A percentile compares a stretch with the other conserved stretches of the same genome.
phyloP scores from a whole-genome alignment of 495 filamentous ascomycete species.

The Hypoxylon subgilvum region DNA sequence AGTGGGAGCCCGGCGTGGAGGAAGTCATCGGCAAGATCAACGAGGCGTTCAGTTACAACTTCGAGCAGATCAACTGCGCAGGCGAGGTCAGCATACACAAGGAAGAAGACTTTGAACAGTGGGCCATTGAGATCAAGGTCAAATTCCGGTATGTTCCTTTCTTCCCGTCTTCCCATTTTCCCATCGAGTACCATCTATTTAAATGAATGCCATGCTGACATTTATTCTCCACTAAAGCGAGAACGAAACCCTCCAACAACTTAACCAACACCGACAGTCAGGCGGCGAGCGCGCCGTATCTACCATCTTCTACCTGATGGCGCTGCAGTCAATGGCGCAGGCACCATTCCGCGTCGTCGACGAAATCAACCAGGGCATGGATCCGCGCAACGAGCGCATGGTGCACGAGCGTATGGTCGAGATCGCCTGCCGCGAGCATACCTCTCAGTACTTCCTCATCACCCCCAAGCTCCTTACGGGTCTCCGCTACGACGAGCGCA shows the following conservation, averaged over 20 bases:
- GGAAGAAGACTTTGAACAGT: slow-evolving; percentile 86
- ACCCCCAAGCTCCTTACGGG: slow-evolving; percentile 93
- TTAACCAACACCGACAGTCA: slow-evolving; percentile 91
- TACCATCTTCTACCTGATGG: slow-evolving; percentile 99
- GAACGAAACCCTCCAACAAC: slow-evolving; percentile 78
- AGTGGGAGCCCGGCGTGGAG: slow-evolving; percentile 89
- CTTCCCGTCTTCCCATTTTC: not conserved
- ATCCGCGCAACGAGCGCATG: slow-evolving; percentile 96
- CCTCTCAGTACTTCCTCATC: slow-evolving; percentile 87
- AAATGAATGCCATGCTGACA: too few relatives aligned
- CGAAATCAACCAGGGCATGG: slow-evolving; percentile 99
- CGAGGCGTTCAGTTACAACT: slow-evolving; percentile 86
- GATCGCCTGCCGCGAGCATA: slow-evolving; percentile 80
- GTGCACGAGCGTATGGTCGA: slow-evolving; percentile 96
- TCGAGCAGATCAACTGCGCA: slow-evolving; percentile 92
- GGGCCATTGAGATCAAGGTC: slow-evolving; percentile 92
- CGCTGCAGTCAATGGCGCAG: slow-evolving; percentile 89
- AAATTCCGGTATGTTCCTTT: slow-evolving; percentile 87
- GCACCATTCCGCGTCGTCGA: slow-evolving; percentile 99
- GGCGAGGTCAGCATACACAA: slow-evolving; percentile 85
- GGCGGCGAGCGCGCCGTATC: slow-evolving; percentile 95
- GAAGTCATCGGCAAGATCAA: slow-evolving; percentile 79
- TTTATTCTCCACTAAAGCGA: too few relatives aligned
- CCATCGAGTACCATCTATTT: too few relatives aligned
- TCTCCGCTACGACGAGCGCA: slow-evolving; percentile 82